phyloP scores from a whole-genome alignment of 768 basidiomycete genomes.

The Pseudohyphozyma bogoriensis region DNA sequence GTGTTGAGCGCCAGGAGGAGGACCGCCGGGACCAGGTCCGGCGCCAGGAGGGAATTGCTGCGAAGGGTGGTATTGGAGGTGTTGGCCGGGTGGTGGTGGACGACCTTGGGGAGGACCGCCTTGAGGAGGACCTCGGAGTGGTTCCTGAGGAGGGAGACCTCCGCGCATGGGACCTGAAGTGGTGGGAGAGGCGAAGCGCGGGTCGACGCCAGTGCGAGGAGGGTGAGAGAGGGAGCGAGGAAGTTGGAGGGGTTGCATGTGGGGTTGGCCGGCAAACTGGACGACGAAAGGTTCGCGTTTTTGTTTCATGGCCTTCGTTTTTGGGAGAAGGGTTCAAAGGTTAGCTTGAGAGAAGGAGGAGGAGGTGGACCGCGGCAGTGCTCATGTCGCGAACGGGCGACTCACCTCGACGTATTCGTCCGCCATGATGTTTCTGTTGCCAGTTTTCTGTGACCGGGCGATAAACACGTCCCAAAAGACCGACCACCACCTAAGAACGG shows the following conservation, averaged over 20 bases:
- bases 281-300: constrained; percentile 23
- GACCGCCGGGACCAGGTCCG: not conserved
- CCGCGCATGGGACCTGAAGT: no score
- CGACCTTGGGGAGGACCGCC: not conserved
- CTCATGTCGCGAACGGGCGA: not conserved
- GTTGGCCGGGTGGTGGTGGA: not conserved
- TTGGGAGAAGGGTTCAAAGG: not conserved
- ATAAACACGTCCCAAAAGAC: constrained; percentile 32
- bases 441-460: constrained; percentile 22
- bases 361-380: not conserved
- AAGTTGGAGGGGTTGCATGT: constrained; percentile 4
- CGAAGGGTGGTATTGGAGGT: no score
- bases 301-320: constrained; percentile 19
- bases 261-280: constrained; percentile 9
- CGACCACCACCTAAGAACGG: constrained; percentile 25
- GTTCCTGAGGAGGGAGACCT: no score
- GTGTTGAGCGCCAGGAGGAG: not conserved
- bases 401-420: constrained; percentile 26
- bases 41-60: not conserved
- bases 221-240: constrained; percentile 26
- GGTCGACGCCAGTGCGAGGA: constrained; percentile 2
- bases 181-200: not conserved
- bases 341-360: not conserved
- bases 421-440: constrained; percentile 18
- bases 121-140: no score